Evolutionary conservation across 2,329 filamentous ascomycete species (phyloP), one percentile per base, ranked within the genome.

Genomic region (Nemania bipapillata): DNA sequence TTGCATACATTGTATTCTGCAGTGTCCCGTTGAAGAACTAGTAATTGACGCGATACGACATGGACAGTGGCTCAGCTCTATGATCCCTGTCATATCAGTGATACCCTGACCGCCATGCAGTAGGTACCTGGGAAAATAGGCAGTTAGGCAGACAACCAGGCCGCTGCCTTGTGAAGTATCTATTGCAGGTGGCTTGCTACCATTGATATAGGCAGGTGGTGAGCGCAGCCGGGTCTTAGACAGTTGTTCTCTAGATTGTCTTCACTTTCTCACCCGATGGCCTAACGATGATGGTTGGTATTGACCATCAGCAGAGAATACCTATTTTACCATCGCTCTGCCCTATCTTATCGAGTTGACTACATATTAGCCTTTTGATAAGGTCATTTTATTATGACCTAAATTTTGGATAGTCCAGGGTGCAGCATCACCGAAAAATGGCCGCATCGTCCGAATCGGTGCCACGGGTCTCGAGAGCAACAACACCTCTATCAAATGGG

Each of bases 371-470:
- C n/a, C n/a, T n/a, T n/a, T n/a, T n/a, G n/a, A n/a, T n/a, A n/a
- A n/a, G n/a, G n/a, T n/a, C n/a, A n/a, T n/a, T n/a, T n/a, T n/a
- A n/a, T n/a, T n/a, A n/a, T n/a, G n/a, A n/a, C n/a, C n/a, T n/a
- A n/a, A n/a, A n/a, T n/a, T n/a, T n/a, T n/a, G n/a, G n/a, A n/a
- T n/a, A n/a, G n/a, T n/a, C n/a, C n/a, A n/a, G n/a, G n/a, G 64
- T 58, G 53, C 37, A 2, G 40, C 26, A 52, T 45, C n/a, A 5
- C 17, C 45, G 40, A 49, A 61, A 59, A 11, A 68, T 64, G 60
- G 24, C 26, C 28, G 5, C 54, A 12, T 59, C 65, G 50, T 59
- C 52, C 26, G 57, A 66, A 6, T 45, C 61, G 8, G 35, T 30
- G 47, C 55, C 63, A 17, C 40, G 24, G 15, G 35, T 55, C 15